Conservation (phyloP, 78 protist species). For the Chrysochromulina tobinii region DNA sequence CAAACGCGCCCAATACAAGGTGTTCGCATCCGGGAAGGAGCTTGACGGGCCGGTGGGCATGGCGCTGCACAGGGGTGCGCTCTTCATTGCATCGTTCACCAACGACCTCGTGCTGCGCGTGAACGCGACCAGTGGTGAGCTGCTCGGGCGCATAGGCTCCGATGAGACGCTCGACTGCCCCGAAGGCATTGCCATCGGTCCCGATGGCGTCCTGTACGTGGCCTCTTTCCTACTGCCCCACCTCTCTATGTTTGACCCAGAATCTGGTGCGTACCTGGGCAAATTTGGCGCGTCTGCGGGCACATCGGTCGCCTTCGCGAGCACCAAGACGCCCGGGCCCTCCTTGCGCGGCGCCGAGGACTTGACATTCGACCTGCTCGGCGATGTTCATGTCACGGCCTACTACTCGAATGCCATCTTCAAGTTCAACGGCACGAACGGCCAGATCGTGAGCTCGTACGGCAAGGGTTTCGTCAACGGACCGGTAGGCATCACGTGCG, state of each 20-base stretch:
- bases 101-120: not conserved
- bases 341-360: not conserved
- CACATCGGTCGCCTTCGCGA: no score
- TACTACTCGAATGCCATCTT: not conserved
- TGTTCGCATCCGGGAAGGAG: not conserved
- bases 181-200: not conserved
- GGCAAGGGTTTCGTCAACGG: not conserved
- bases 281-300: no score
- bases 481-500: not conserved
- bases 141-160: not conserved
- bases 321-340: not conserved
- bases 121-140: not conserved
- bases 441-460: not conserved
- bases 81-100: not conserved
- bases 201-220: not conserved
- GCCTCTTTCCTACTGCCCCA: no score
- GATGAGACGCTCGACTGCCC: not conserved
- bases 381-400: not conserved
- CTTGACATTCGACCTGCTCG: not conserved
- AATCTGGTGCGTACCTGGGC: no score
- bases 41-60: conserved; percentile 6
- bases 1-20: not conserved
- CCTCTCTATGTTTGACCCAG: no score
- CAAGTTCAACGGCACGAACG: not conserved
- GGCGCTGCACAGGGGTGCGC: not conserved